A percentile compares a stretch with the other conserved stretches of the same genome.
phyloP scores from a whole-genome alignment of 169 alveolate genomes.

The Plasmodium adleri region DNA sequence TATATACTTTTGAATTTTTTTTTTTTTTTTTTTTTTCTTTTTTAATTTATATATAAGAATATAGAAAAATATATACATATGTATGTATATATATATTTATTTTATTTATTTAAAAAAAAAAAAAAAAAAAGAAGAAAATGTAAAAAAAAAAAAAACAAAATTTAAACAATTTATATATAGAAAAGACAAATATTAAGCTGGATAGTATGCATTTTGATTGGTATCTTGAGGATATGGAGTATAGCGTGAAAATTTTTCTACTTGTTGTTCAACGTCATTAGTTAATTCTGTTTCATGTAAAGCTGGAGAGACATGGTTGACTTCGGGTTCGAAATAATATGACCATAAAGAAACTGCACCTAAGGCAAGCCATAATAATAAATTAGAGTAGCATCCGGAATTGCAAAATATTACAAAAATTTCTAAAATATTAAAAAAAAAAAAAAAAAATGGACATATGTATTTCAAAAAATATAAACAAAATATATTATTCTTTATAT shows the following conservation, averaged over 20 bases:
- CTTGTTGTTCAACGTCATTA: conserved; percentile 94
- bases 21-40: conserved; percentile 9
- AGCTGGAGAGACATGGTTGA: conserved; percentile 93
- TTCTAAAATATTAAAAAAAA: conserved; percentile 73
- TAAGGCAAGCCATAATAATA: conserved; percentile 87
- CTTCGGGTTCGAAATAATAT: conserved; percentile 92
- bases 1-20: background rate
- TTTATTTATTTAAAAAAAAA: too few species aligned
- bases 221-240: conserved; percentile 82
- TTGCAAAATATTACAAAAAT: conserved; percentile 83
- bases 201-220: conserved; percentile 67
- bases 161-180: conserved; percentile 42
- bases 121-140: too few species aligned
- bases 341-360: conserved; percentile 93
- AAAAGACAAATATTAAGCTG: conserved; percentile 60
- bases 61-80: background rate
- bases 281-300: conserved; percentile 93
- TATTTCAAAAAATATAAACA: background rate
- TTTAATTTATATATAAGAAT: conserved; percentile 4
- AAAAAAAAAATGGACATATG: conserved; percentile 14
- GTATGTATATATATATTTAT: too few species aligned
- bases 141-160: conserved; percentile 33
- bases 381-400: conserved; percentile 81
- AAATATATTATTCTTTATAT: background rate
- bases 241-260: conserved; percentile 91